phyloP scores from a whole-genome alignment of 1,284 basidiomycete genomes.

The Melampsora americana region DNA sequence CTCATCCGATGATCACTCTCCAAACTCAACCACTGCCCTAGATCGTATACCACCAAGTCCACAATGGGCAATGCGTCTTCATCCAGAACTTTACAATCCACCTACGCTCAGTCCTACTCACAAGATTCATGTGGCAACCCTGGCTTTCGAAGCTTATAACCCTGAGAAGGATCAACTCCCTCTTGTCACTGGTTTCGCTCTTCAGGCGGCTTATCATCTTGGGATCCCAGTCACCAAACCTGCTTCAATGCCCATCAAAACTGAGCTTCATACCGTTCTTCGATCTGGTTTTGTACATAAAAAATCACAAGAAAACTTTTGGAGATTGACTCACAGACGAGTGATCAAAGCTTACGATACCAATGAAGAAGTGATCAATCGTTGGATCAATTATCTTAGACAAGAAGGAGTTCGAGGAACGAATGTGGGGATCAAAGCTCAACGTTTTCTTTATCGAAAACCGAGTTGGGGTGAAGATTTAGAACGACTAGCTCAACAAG shows the following conservation, averaged over 20 bases:
- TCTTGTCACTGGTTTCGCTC: constrained; percentile 78
- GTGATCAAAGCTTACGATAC: constrained; percentile 88
- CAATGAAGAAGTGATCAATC: constrained; percentile 71
- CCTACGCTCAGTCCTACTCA: constrained; percentile 59
- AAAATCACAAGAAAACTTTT: constrained; percentile 94
- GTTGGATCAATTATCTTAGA: constrained; percentile 77
- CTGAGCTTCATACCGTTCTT: constrained; percentile 79
- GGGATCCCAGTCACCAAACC: constrained; percentile 74
- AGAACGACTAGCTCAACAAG: constrained; percentile 17
- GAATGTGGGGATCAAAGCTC: constrained; percentile 31
- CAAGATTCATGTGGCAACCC: constrained; percentile 72
- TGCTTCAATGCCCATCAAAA: constrained; percentile 70
- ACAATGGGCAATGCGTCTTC: constrained; percentile 20
- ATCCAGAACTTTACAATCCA: constrained; percentile 33
- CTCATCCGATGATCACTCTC: no score
- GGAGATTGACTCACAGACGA: constrained; percentile 75
- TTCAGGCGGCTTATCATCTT: constrained; percentile 76
- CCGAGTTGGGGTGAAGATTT: constrained; percentile 23
- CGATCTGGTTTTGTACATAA: constrained; percentile 88
- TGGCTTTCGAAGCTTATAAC: constrained; percentile 78
- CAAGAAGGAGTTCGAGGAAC: constrained; percentile 59
- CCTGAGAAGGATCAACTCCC: constrained; percentile 62
- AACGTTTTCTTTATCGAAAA: constrained; percentile 32
- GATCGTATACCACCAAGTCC: constrained; percentile 12
- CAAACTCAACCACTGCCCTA: no score